Base-by-base conservation (phyloP, 345 rosid genomes). In the Gossypium ekmanianum region DNA sequence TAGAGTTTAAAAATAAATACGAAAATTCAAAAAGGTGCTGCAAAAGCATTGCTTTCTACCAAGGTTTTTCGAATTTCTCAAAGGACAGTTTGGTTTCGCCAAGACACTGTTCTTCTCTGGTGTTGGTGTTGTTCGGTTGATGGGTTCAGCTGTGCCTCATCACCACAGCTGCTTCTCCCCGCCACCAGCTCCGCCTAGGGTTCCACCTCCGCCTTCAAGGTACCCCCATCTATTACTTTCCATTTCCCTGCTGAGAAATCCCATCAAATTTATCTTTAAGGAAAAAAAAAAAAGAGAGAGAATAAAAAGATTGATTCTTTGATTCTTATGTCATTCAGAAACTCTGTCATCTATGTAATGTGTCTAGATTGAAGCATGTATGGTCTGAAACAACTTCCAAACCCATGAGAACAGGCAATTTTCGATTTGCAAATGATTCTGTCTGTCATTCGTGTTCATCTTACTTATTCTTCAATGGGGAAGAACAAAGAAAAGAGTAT, bases 141-240 rank as follows among this genome's bases (percentile, higher is more conserved):
- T 74, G 80, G 79, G 63, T 48, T 72, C 76, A 44, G 65, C 77
- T 8, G 61, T 52, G 50, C 71, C 84, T 67, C 78, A n/a, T 81
- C 71, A 69, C 83, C 73, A 76, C 86, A 45, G 84, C 83, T 70
- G 83, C 83, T 44, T 87, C 93, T 58, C 62, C 82, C 75, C 86
- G 86, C 85, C 80, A 63, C 56, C 89, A 81, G 43, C 78, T 79
- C 78, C 82, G 75, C 44, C 74, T 78, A 29, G 34, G 34, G 34
- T 29, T 29, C 34, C 4, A 29, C 34, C 34, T 29, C 34, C 0
- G 64, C 64, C 39, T 29, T 91, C 80, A 26, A 89, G 94, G 93
- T 90, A 43, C 16, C 34, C 66, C 45, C 9, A 6, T 44, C 44
- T 4, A 20, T 13, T 9, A 54, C 16, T 43, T 48, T 55, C 71